phyloP scores from a whole-genome alignment of 2,329 filamentous ascomycete species.

The Fusarium anguioides region DNA sequence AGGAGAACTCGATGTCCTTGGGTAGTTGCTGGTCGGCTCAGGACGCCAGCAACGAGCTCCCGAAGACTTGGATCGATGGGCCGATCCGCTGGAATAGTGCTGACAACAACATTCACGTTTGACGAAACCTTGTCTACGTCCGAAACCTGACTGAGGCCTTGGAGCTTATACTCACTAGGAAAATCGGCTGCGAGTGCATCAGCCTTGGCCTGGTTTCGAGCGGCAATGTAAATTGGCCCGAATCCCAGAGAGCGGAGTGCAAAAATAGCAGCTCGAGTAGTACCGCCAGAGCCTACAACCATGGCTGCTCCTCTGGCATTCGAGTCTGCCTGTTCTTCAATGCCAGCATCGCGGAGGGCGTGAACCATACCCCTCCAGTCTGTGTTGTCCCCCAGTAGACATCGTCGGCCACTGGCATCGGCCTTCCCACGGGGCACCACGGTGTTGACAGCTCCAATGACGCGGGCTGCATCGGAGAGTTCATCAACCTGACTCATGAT shows the following conservation, averaged over 20 bases:
- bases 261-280: constrained; percentile 90
- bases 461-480: constrained; percentile 79
- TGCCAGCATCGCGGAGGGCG: constrained; percentile 76
- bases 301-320: constrained; percentile 77
- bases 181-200: constrained; percentile 76
- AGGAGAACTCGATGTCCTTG: constrained; percentile 71
- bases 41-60: constrained; percentile 68
- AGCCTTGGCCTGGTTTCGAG: constrained; percentile 78
- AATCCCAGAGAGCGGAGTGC: constrained; percentile 87
- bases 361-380: constrained; percentile 95
- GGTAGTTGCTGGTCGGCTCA: constrained; percentile 55
- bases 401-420: constrained; percentile 56
- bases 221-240: constrained; percentile 86
- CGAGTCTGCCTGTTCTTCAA: constrained; percentile 53
- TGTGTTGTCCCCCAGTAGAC: constrained; percentile 88
- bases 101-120: constrained; percentile 74
- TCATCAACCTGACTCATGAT: constrained; percentile 85
- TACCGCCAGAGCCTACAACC: constrained; percentile 92
- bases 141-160: constrained; percentile 64
- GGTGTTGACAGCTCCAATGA: constrained; percentile 95
- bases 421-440: constrained; percentile 70
- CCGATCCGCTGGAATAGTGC: constrained; percentile 89
- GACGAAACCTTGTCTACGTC: constrained; percentile 64
- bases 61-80: constrained; percentile 80
- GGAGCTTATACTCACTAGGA: constrained; percentile 76